Evolutionary conservation across 192 early-diverging fungal genomes (phyloP).

Genomic region (Chytriomyces confervae): DNA sequence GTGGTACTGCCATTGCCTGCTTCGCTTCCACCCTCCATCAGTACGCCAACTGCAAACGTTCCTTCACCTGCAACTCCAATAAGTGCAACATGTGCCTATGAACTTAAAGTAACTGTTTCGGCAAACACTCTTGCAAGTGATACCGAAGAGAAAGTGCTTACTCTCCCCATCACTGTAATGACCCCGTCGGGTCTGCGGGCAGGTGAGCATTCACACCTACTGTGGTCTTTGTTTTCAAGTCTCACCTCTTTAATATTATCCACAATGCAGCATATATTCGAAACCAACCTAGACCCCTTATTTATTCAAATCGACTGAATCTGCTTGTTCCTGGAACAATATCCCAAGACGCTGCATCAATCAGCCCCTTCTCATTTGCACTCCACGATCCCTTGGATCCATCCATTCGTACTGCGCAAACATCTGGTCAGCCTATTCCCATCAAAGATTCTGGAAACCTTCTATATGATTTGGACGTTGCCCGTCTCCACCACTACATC

Average conservation of each 20-base stretch:
- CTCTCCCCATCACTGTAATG: constrained; percentile 20
- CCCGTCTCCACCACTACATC: constrained; percentile 33
- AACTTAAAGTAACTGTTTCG: constrained; percentile 1
- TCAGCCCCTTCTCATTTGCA: constrained; percentile 20
- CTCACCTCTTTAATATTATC: too few species aligned
- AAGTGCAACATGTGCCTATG: constrained; percentile 3
- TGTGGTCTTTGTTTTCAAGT: too few species aligned
- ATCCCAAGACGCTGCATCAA: neutral
- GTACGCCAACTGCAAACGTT: neutral
- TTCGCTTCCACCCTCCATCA: constrained; percentile 17
- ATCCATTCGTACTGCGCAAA: constrained; percentile 3
- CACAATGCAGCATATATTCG: constrained; percentile 2
- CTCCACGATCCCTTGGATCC: constrained; percentile 21
- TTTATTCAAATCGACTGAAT: neutral
- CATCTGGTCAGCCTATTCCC: neutral
- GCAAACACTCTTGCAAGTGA: neutral
- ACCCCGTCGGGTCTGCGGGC: constrained; percentile 27
- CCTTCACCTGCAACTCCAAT: constrained; percentile 10
- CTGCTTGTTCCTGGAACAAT: constrained; percentile 21
- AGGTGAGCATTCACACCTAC: constrained; percentile 5
- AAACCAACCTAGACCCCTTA: constrained; percentile 31
- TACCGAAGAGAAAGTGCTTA: neutral
- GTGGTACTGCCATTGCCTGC: neutral
- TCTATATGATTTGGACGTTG: constrained; percentile 25
- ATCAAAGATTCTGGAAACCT: constrained; percentile 6